phyloP scores from a whole-genome alignment of 2,329 filamentous ascomycete species.

The Fusarium fujikuroi region DNA sequence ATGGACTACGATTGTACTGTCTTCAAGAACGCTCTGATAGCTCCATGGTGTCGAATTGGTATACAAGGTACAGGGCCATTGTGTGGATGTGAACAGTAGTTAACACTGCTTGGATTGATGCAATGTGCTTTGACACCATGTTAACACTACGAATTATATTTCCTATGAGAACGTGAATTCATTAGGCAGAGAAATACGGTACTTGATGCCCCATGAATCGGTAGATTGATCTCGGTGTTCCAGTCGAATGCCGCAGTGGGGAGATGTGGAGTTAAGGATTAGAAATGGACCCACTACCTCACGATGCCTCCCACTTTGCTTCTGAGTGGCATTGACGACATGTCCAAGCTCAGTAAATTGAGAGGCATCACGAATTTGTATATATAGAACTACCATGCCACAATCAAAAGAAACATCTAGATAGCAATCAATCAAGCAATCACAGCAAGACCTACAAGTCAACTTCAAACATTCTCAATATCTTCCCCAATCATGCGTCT shows the following conservation, averaged over 20 bases:
- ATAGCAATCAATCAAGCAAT: not conserved
- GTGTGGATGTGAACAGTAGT: not conserved
- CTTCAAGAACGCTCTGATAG: not conserved
- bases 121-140: too few species aligned
- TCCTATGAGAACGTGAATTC: fast-evolving
- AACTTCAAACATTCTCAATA: not conserved
- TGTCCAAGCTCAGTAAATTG: too few species aligned
- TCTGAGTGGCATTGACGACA: too few species aligned
- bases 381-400: not conserved
- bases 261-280: not conserved
- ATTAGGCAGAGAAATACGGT: not conserved
- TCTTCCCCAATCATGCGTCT: not conserved
- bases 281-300: not conserved
- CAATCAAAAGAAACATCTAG: fast-evolving
- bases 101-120: not conserved
- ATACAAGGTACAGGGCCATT: not conserved
- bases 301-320: not conserved
- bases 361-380: fast-evolving
- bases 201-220: not conserved
- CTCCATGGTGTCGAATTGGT: not conserved
- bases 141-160: not conserved
- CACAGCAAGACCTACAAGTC: too few species aligned
- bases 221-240: not conserved
- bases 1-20: not conserved
- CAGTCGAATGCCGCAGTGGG: not conserved